Base-by-base conservation (phyloP, 2,329 filamentous ascomycete species). In the Pseudogymnoascus sp. region DNA sequence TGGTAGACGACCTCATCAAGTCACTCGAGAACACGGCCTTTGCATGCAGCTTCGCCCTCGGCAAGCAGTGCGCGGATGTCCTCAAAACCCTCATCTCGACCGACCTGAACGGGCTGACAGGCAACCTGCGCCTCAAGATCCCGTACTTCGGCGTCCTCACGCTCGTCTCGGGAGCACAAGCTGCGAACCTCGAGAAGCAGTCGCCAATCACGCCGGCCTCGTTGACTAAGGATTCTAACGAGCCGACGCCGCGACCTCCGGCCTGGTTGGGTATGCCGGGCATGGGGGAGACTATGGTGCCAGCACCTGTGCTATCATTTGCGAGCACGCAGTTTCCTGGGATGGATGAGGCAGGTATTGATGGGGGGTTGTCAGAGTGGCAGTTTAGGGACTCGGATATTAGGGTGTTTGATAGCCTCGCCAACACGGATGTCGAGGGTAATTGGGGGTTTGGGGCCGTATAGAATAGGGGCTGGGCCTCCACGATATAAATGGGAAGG, bases 91-190 rank as follows among this genome's bases (percentile, higher is more conserved):
- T 73, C 3, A 64, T 72, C 1, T 67, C 70, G 10, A 62, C 60
- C 2, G 59, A 63, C 16, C 25, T 56, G 16, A 56, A 56, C 23
- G 50, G 50, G n/a, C 7, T 56, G 2, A 62, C 61, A 6, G 65
- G 66, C 7, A 72, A 70, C 61, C 61, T 73, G 5, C 70, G 69
- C 28, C 70, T 73, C 34, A 70, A 70, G 16, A 73, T 73, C 3
- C 71, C 71, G 4, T 73, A 73, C 59, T 73, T 73, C 38, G 71
- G 71, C 6, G 72, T 70, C 2, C 69, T 73, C 31, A 69, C 60
- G 36, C 72, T 73, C 14, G 64, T 67, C 12, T 67, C 69, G 1
- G 64, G 68, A 21, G 59, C 64, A 28, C 42, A 61, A 21, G 21
- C 63, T 18, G 28, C 50, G 28, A 56, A 14, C 28, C 10, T 56